Base-by-base conservation (phyloP, 768 basidiomycete genomes). In the Hypsizygus marmoreus region DNA sequence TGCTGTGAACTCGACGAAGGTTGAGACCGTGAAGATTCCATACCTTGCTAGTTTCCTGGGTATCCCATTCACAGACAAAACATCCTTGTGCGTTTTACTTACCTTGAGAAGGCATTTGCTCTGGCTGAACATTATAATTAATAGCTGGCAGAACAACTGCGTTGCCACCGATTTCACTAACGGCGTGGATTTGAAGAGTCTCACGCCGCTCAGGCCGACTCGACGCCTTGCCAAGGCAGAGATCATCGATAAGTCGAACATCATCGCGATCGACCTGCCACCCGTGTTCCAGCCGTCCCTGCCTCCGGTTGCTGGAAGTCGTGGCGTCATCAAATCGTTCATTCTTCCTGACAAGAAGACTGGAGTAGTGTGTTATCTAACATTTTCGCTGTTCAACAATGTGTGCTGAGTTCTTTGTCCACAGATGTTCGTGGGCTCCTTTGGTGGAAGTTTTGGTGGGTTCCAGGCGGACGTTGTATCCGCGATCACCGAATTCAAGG, bases 341-440 rank as follows among this genome's bases (percentile, higher is more conserved):
- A 67, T 83, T 19, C 64, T 84, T 7, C 75, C 79, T 2, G 76
- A 73, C 46, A 77, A 75, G 17, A 71, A 72, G 50, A 83, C 81
- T 1, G 82, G 81, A 12, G 83, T 83, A 4, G 79, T 82, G 43
- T 53, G 79, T 70, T 6, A 4, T 22, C 31, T 19, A 19, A 40
- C 14, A 43, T 24, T 7, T 38, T 13, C 10, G 4, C 29, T n/a
- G 4, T 16, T 33, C 25, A 20, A 13, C 11, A 13, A 14, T 43
- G 24, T 7, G 12, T 38, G 32, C 39, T 39, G 32, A 53, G 6
- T 23, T 43, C 6, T 30, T 14, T 16, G n/a, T n/a, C n/a, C 17
- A 6, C 53, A 82, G 78, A 80, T 82, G 74, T 81, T 78, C 51
- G 72, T 83, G 4, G 80, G 82, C 12, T 80, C 80, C 0, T 86